Base-by-base conservation (phyloP, 2,329 filamentous ascomycete genomes). In the Esteya vermicola region DNA sequence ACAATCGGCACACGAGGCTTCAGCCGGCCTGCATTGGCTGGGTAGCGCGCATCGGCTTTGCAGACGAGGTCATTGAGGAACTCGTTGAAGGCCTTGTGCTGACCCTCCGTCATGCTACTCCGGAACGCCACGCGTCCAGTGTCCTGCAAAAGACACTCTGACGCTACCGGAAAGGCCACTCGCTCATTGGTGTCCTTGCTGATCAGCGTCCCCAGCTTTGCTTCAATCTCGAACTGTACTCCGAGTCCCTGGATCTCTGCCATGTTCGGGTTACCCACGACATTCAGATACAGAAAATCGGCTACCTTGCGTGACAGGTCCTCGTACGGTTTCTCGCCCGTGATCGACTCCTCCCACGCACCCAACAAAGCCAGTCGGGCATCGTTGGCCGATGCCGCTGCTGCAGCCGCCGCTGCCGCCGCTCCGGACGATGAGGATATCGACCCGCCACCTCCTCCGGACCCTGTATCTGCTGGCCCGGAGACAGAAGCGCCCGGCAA, bases 161-260 rank as follows among this genome's bases (percentile, higher is more conserved):
- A 79, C 19, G 69, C 58, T 5, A 91, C 68, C 6, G 75, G 74
- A 9, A 88, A 60, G 9, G 70, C 63, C 21, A 88, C 63, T n/a
- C 85, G 72, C 35, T 78, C 67, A 42, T 80, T 74, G 7, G 75
- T 82, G 45, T 79, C 72, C 53, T 75, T 77, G 55, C 85, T 78
- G 42, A 89, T 73, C 13, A 96, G 68, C 21, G 77, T 80, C 16
- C 91, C 91, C 36, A 96, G 67, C 58, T 96, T 96, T 9, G 86
- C 91, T 61, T 98, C 91, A 40, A 98, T 83, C 59, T 98, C 91
- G 39, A 95, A 78, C 44, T 85, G 72, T 13, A 86, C 79, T 7
- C 75, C 76, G 14, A 72, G 68, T 38, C 71, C 70, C 14, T 64
- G 59, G 18, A 81, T 71, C 48, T 81, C 75, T 25, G 69, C 69